These are phyloP conservation scores for Sphagnum contortum DNA, from an alignment of 225 moss, liverwort and hornwort genomes.

Conservation along the genomic window DNA sequence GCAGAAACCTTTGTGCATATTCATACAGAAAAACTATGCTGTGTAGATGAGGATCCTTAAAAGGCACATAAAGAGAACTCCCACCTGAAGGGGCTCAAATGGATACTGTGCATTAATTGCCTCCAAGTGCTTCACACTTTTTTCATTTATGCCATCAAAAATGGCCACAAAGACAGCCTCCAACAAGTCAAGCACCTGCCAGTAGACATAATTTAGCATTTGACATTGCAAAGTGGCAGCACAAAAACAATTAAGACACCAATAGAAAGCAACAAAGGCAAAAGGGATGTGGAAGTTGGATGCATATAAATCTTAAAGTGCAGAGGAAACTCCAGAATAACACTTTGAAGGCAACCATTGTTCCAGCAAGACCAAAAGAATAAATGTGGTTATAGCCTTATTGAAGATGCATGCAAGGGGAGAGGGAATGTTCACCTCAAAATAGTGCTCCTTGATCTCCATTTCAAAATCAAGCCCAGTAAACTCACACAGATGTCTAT, in stretches of 20 bases:
- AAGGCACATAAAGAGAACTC: too few relatives aligned
- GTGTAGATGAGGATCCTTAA: too few relatives aligned
- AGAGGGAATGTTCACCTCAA: slow-evolving; percentile 45
- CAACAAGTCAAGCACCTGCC: slow-evolving; percentile 65
- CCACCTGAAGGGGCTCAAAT: slow-evolving; percentile 89
- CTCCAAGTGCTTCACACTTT: slow-evolving; percentile 51
- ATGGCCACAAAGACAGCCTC: slow-evolving; percentile 81
- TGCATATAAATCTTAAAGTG: too few relatives aligned
- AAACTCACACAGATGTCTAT: slow-evolving; percentile 93
- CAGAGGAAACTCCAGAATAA: too few relatives aligned
- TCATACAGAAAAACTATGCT: too few relatives aligned
- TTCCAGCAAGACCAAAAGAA: too few relatives aligned
- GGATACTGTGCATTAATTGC: slow-evolving; percentile 74
- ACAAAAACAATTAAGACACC: too few relatives aligned
- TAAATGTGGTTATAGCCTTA: too few relatives aligned
- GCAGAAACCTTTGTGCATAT: too few relatives aligned
- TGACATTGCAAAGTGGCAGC: too few relatives aligned
- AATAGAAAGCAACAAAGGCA: neutral
- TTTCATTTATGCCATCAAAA: slow-evolving; percentile 71
- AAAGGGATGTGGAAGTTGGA: neutral
- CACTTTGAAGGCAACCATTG: too few relatives aligned
- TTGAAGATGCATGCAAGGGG: too few relatives aligned
- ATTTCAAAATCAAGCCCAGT: slow-evolving; percentile 95
- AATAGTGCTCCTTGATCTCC: slow-evolving; percentile 98
- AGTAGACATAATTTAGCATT: neutral